A percentile compares a stretch with the other conserved stretches of the same genome.
These are phyloP conservation scores for Vicia faba DNA, from an alignment of 306 rosid species.

Conservation along the genomic window DNA sequence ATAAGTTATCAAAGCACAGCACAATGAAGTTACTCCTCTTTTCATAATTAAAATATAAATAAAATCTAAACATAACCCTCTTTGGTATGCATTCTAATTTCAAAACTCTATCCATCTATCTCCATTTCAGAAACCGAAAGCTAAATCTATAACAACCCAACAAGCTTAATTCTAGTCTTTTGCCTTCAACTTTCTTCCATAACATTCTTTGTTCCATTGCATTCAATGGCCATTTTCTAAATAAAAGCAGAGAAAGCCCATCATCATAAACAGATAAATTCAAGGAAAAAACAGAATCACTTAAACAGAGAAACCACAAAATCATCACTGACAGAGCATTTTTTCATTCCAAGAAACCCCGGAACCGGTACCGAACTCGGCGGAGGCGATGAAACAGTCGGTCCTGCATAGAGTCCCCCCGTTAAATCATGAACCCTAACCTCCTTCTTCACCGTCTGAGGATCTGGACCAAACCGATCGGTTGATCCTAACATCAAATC, in stretches of 20 bases:
- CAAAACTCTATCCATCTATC: conserved; percentile 4
- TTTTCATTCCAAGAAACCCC: no score
- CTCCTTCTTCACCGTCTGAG: conserved; percentile 57
- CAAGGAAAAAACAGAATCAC: background rate
- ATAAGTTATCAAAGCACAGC: background rate
- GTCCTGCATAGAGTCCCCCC: conserved; percentile 55
- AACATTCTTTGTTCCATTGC: conserved; percentile 13
- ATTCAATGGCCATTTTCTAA: conserved; percentile 34
- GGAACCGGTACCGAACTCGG: conserved; percentile 85
- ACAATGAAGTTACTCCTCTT: background rate
- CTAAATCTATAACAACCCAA: background rate
- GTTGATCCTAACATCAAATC: conserved; percentile 67
- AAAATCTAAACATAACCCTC: background rate
- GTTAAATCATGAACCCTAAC: conserved; percentile 49
- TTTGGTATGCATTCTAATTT: background rate
- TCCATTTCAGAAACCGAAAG: background rate
- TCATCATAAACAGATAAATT: background rate
- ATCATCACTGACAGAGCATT: conserved; percentile 26
- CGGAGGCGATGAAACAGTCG: conserved; percentile 58
- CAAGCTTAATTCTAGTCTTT: conserved; percentile 3
- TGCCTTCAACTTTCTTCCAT: background rate
- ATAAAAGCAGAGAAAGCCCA: background rate
- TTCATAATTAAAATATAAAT: background rate
- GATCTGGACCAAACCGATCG: conserved; percentile 79
- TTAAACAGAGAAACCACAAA: conserved; percentile 45